Evolutionary conservation across 164 flowering plant genomes (phyloP).

Genomic region (Litsea cubeba): DNA sequence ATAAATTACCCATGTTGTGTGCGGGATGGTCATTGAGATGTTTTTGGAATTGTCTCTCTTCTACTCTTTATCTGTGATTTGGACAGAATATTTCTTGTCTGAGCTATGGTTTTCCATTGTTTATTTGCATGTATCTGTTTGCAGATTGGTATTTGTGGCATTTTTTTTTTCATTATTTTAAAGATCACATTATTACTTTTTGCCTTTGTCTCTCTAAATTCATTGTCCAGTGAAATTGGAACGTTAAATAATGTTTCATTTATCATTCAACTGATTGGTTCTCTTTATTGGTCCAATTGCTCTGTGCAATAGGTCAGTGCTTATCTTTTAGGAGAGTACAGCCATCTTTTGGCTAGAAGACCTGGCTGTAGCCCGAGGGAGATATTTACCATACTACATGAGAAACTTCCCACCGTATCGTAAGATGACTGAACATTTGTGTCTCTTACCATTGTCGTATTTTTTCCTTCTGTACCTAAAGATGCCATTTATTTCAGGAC

Average conservation of each 20-base stretch:
- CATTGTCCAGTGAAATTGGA: neutral
- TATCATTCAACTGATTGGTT: neutral
- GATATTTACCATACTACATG: constrained; percentile 75
- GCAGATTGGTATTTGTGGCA: neutral
- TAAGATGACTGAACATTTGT: constrained; percentile 35
- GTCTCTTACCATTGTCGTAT: constrained; percentile 1
- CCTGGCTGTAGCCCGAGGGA: constrained; percentile 99
- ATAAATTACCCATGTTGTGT: too few relatives aligned
- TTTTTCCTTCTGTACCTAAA: neutral
- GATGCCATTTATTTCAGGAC: constrained; percentile 41
- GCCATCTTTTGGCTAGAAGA: constrained; percentile 87
- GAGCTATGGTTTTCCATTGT: too few relatives aligned
- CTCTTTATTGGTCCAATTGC: neutral
- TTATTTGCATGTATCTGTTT: too few relatives aligned
- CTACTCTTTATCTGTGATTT: too few relatives aligned
- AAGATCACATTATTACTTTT: neutral
- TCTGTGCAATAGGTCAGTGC: constrained; percentile 71
- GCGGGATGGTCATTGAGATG: too few relatives aligned
- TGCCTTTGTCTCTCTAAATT: neutral
- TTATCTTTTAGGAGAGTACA: constrained; percentile 90
- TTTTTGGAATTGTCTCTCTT: too few relatives aligned
- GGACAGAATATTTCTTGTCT: too few relatives aligned
- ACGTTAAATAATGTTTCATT: neutral
- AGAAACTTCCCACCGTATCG: constrained; percentile 97
- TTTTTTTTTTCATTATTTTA: neutral